These are phyloP conservation scores for Aspergillus panamensis DNA, from an alignment of 495 filamentous ascomycete genomes.

Conservation along the genomic window DNA sequence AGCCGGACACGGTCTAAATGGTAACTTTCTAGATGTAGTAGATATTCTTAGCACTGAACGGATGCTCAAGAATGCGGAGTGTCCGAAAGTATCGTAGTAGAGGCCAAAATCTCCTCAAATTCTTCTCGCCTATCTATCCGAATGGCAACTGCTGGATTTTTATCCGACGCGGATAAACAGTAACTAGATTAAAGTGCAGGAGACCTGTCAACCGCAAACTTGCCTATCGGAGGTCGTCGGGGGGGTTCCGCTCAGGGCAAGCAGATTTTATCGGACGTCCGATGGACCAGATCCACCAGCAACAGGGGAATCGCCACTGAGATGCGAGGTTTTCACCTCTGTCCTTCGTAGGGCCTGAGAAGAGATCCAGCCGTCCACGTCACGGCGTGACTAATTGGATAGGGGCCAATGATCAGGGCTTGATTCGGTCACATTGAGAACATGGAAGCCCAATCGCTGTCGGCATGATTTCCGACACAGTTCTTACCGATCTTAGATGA, in stretches of 20 bases:
- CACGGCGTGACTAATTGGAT: background rate
- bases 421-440: background rate
- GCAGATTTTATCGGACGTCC: background rate
- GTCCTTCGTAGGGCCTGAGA: background rate
- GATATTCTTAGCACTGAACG: too few species aligned
- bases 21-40: too few species aligned
- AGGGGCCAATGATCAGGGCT: background rate
- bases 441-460: background rate
- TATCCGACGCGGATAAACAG: too few species aligned
- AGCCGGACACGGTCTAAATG: too few species aligned
- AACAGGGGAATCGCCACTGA: background rate
- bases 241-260: background rate
- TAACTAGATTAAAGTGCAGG: too few species aligned
- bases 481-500: background rate
- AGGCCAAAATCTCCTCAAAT: too few species aligned
- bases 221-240: background rate
- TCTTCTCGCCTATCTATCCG: too few species aligned
- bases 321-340: background rate
- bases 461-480: background rate
- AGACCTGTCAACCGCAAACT: background rate
- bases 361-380: constrained; percentile 1
- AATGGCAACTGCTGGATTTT: too few species aligned
- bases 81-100: too few species aligned
- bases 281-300: background rate
- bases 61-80: too few species aligned